Base-by-base conservation (phyloP, 129 eudicot species). In the Chrysanthemum lavandulifolium region DNA sequence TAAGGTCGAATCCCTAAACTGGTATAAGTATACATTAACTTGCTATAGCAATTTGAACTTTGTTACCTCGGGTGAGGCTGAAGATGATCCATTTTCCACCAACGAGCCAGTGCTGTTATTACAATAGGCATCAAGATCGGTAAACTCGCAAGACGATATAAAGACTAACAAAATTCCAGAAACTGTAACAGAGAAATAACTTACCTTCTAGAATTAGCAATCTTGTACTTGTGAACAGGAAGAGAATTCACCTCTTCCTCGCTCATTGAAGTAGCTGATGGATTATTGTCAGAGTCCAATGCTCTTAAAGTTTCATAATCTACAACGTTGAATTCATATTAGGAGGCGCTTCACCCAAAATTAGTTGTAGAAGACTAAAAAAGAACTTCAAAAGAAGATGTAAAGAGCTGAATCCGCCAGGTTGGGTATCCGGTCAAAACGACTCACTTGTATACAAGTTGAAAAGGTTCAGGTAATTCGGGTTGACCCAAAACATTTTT, bases 261-360 rank as follows among this genome's bases (percentile, higher is more conserved):
- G 21, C 90, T 93, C 98, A 89, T 93, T 61, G 98, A 89, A 52
- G 83, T 78, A 43, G 79, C 85, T 11, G 85, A 40, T 36, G 98
- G 86, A 68, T 65, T 83, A 84, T 87, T 87, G 67, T 93, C 96
- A 53, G 82, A 75, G 76, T 93, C 98, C 78, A 93, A 84, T 23
- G 98, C 96, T 68, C 98, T 86, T 61, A 93, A 78, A 68, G 98
- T 85, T 78, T 93, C 98, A 81, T 93, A 93, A 82, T 93, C 96
- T 93, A 85, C 78, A 88, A 3, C 13, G 77, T 5, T 15, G 2
- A 57, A 16, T 6, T 9, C 21, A 57, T 6, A 23, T 57, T 10
- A 57, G 16, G 3, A 10, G 4, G 27, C 67, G 29, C 14, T 29
- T 27, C 12, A 13, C 4, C 33, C 16, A 10, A 29, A 25, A 4